Evolutionary conservation across 495 filamentous ascomycete genomes (phyloP).

Genomic region (Aspergillus affinis): DNA sequence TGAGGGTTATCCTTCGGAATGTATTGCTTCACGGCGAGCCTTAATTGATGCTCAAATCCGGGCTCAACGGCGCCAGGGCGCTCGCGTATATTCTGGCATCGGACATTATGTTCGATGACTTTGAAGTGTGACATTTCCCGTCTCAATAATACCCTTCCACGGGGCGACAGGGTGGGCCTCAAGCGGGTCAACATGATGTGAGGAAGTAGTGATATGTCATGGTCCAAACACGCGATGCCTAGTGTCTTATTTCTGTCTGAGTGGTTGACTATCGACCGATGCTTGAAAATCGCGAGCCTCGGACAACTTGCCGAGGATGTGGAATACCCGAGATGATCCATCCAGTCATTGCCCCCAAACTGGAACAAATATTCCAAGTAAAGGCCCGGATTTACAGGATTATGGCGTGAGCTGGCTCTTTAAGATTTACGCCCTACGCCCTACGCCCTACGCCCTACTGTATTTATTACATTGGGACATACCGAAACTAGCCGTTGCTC

Average conservation of each 20-base stretch:
- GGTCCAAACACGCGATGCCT: too few relatives aligned
- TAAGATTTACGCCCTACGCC: too few relatives aligned
- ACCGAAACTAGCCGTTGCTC: too few relatives aligned
- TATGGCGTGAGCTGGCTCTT: too few relatives aligned
- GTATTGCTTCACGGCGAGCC: conserved; percentile 73
- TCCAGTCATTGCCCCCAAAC: background rate
- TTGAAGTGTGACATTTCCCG: conserved; percentile 9
- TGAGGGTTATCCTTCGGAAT: conserved; percentile 55
- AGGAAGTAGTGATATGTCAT: too few relatives aligned
- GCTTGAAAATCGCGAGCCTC: background rate
- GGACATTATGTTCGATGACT: conserved; percentile 43
- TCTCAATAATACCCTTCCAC: background rate
- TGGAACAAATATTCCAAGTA: too few relatives aligned
- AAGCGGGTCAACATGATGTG: background rate
- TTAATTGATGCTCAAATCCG: conserved; percentile 51
- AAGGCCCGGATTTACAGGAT: too few relatives aligned
- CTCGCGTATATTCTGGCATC: conserved; percentile 61
- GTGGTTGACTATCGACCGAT: background rate
- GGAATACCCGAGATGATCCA: background rate
- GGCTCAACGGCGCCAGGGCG: conserved; percentile 51
- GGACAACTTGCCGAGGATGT: background rate
- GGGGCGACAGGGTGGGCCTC: too few relatives aligned
- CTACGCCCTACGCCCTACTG: too few relatives aligned
- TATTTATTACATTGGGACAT: too few relatives aligned
- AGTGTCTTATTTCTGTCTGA: background rate